These are phyloP conservation scores for Pleurotus giganteus DNA, from an alignment of 768 basidiomycete genomes.

Conservation along the genomic window DNA sequence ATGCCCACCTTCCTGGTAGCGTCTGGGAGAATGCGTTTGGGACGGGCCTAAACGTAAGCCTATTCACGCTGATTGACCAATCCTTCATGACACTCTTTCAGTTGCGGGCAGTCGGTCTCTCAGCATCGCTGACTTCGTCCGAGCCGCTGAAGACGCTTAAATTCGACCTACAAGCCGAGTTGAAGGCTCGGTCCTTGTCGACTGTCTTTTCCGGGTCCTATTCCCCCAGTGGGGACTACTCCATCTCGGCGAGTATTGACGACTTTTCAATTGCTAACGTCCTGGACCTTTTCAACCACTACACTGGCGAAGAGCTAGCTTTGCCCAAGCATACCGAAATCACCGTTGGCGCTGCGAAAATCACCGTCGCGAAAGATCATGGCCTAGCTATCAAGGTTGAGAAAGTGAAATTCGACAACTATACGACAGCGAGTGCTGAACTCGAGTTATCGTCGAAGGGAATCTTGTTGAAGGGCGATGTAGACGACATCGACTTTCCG, in stretches of 20 bases:
- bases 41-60: conserved; percentile 5
- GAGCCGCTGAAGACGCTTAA: not conserved
- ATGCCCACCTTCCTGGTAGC: not conserved
- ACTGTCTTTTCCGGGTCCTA: conserved; percentile 1
- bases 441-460: not conserved
- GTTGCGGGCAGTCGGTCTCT: not conserved
- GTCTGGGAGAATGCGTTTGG: conserved; percentile 10
- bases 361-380: not conserved
- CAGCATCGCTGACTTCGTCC: too few relatives aligned
- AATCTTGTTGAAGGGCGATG: not conserved
- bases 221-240: not conserved
- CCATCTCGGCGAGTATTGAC: not conserved
- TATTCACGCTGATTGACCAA: not conserved
- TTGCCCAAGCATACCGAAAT: conserved; percentile 1
- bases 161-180: conserved; percentile 1
- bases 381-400: not conserved
- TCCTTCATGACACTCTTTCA: not conserved
- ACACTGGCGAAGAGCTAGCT: not conserved
- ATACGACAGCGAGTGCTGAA: not conserved
- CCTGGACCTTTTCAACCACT: conserved; percentile 3
- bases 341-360: conserved; percentile 4
- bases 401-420: not conserved
- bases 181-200: not conserved
- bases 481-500: not conserved
- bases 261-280: conserved; percentile 2